Conservation (phyloP, 1,284 basidiomycete genomes). For the Leucoagaricus sp. region DNA sequence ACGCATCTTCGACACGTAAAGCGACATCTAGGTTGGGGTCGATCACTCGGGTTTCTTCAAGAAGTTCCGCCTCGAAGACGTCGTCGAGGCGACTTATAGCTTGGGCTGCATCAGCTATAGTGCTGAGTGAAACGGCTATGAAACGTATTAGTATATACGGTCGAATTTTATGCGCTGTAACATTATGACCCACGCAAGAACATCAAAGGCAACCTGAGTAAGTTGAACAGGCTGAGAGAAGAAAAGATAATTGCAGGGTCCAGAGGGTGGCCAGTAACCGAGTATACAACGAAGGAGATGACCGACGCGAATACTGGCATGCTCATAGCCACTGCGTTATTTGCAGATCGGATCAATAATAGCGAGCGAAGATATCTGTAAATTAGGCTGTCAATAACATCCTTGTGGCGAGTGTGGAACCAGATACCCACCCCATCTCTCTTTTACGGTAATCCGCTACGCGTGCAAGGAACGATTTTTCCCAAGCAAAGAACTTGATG, state of each 20-base stretch:
- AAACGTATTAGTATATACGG: not conserved
- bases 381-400: not conserved
- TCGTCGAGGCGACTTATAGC: conserved; percentile 55
- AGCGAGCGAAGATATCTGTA: conserved; percentile 72
- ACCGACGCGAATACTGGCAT: conserved; percentile 85
- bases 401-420: not conserved
- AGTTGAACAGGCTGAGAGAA: conserved; percentile 80
- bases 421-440: conserved; percentile 64
- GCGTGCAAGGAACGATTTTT: conserved; percentile 39
- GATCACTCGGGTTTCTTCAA: conserved; percentile 53
- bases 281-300: conserved; percentile 84
- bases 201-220: conserved; percentile 77
- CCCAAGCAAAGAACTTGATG: conserved; percentile 90
- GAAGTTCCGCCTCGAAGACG: conserved; percentile 64
- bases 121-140: conserved; percentile 70
- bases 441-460: conserved; percentile 68
- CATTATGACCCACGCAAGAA: conserved; percentile 58
- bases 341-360: conserved; percentile 71
- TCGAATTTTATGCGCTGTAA: conserved; percentile 2
- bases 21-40: conserved; percentile 60
- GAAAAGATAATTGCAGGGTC: conserved; percentile 78
- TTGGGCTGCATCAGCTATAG: conserved; percentile 77
- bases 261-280: conserved; percentile 65
- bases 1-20: conserved; percentile 63
- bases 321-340: conserved; percentile 67